Percentiles rank a stretch among this genome's conserved stretches.
Evolutionary conservation across 176 grass and related monocot species (phyloP).

Genomic region (Eremochloa ophiuroides): DNA sequence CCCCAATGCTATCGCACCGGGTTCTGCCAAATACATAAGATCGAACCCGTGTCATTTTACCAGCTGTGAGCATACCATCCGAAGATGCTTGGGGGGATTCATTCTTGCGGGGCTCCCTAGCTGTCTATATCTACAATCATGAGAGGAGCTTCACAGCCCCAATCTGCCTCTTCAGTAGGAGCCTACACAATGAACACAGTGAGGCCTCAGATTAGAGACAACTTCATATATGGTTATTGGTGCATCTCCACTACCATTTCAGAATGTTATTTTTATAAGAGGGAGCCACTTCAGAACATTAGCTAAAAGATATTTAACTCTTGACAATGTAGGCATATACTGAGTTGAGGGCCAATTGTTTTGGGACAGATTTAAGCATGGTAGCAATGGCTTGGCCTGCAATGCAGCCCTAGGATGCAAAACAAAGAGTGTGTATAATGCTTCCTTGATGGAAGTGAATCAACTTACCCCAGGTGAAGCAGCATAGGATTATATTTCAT

Average conservation of each 20-base stretch:
- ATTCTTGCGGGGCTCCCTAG: not conserved
- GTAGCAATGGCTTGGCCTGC: not conserved
- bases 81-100: not conserved
- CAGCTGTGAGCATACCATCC: not conserved
- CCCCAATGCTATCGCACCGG: not conserved
- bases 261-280: constrained; percentile 3
- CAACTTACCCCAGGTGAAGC: constrained; percentile 37
- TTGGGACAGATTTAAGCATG: not conserved
- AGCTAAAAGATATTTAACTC: not conserved
- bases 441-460: not conserved
- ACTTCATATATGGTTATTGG: not conserved
- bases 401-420: not conserved
- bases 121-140: constrained; percentile 27
- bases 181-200: constrained; percentile 18
- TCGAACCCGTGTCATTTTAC: not conserved
- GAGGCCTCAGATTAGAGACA: not conserved
- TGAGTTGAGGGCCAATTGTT: not conserved
- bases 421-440: not conserved
- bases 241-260: not conserved
- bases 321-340: not conserved
- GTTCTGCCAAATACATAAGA: not conserved
- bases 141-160: constrained; percentile 5
- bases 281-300: not conserved
- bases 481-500: constrained; percentile 43
- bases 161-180: not conserved